Evolutionary conservation across 331 rosid species (phyloP).

Genomic region (Spiraea crenata): DNA sequence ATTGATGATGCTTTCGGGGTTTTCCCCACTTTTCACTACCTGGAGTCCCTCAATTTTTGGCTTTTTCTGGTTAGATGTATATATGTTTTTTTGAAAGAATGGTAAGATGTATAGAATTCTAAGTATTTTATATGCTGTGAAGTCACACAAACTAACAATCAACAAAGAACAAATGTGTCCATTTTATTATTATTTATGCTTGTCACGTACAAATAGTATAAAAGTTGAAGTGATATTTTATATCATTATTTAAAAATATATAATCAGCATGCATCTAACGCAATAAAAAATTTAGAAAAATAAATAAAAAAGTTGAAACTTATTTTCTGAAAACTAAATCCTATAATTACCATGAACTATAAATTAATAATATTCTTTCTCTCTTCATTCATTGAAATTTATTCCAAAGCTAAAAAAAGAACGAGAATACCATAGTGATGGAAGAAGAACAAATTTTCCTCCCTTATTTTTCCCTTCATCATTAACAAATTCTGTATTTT

Average conservation of each 20-base stretch:
- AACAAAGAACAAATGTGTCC: conserved; percentile 6
- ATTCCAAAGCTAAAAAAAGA: too few species aligned
- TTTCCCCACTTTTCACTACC: neutral
- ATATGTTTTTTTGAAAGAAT: neutral
- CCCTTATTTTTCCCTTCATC: too few species aligned
- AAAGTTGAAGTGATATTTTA: neutral
- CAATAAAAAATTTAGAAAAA: too few species aligned
- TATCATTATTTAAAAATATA: neutral
- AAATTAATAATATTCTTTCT: too few species aligned
- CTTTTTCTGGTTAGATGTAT: neutral
- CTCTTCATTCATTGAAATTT: too few species aligned
- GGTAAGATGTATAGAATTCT: neutral
- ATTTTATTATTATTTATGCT: neutral
- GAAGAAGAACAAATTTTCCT: too few species aligned
- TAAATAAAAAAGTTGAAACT: neutral
- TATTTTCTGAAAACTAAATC: neutral
- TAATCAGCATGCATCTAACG: too few species aligned
- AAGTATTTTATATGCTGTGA: neutral
- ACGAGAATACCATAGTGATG: too few species aligned
- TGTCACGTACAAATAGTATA: neutral
- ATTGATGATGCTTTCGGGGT: too few species aligned
- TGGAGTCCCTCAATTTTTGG: conserved; percentile 6
- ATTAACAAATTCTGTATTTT: too few species aligned
- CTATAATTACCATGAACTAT: too few species aligned
- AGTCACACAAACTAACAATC: conserved; percentile 8